Evolutionary conservation across 495 filamentous ascomycete genomes (phyloP).

Genomic region (Trichocladium antarcticum): DNA sequence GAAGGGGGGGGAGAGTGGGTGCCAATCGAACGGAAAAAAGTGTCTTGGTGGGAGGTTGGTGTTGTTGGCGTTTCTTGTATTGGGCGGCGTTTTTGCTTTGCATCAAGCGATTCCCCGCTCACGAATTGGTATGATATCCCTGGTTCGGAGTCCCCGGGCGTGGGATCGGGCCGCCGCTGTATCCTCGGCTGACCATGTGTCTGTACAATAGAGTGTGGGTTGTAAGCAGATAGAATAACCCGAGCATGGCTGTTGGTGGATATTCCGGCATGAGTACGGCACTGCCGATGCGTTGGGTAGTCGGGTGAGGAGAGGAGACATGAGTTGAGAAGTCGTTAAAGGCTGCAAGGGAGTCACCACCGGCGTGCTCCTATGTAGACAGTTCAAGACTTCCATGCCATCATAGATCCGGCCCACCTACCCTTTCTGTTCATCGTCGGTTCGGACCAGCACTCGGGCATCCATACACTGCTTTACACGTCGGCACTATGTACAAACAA

Average conservation of each 20-base stretch:
- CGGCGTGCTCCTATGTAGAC: no score
- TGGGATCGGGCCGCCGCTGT: background rate
- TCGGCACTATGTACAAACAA: background rate
- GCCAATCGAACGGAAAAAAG: background rate
- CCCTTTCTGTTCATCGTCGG: no score
- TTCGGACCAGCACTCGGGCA: background rate
- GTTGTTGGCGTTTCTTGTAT: conserved; percentile 5
- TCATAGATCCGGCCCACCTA: no score
- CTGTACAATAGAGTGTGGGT: background rate
- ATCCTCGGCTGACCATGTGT: background rate
- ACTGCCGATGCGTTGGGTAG: no score
- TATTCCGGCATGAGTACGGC: no score
- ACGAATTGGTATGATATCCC: conserved; percentile 22
- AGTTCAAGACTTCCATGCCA: no score
- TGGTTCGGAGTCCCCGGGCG: background rate
- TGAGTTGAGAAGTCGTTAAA: no score
- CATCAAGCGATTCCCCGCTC: conserved; percentile 24
- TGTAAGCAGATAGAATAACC: background rate
- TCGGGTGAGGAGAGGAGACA: no score
- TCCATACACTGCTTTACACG: background rate
- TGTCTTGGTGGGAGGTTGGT: background rate
- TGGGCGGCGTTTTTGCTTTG: background rate
- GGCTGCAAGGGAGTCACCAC: no score
- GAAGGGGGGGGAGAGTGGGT: no score
- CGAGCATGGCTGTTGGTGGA: no score